Percentiles rank a stretch among this genome's conserved stretches.
These are phyloP conservation scores for Fagus crenata DNA, from an alignment of 306 rosid species.

Conservation along the genomic window DNA sequence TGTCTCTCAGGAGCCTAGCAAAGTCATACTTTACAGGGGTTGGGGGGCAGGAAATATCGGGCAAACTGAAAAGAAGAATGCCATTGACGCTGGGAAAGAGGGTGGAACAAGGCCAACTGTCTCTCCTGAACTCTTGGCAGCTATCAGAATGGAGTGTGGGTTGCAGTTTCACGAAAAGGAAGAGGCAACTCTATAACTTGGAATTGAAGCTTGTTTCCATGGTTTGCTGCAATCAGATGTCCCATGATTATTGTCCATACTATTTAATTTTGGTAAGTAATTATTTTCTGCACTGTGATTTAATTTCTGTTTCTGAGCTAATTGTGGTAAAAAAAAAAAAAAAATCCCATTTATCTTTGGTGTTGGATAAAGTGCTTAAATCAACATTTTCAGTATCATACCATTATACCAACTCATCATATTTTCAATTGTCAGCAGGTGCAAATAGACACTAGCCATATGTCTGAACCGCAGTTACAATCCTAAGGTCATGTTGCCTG, in stretches of 20 bases:
- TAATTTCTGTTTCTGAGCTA: no score
- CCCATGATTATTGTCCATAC: neutral
- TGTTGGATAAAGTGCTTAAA: neutral
- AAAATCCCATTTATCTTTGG: neutral
- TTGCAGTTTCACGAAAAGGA: slow-evolving; percentile 36
- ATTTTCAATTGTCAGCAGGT: neutral
- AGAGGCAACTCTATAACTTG: slow-evolving; percentile 18
- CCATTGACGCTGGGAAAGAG: slow-evolving; percentile 15
- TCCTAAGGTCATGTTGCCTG: neutral
- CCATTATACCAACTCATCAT: neutral
- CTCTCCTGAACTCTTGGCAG: slow-evolving; percentile 79
- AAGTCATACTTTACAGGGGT: slow-evolving; percentile 83
- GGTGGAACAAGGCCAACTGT: slow-evolving; percentile 35
- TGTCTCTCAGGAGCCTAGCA: slow-evolving; percentile 86
- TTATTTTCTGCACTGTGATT: no score
- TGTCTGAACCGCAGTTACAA: neutral
- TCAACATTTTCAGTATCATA: neutral
- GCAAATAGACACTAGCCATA: neutral
- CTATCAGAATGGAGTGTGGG: slow-evolving; percentile 88
- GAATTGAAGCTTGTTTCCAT: neutral
- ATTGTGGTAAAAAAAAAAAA: no score
- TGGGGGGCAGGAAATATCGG: slow-evolving; percentile 68
- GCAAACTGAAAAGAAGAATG: slow-evolving; percentile 25
- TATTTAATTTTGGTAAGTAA: no score
- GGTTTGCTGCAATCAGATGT: neutral